Conservation (phyloP, 1,284 basidiomycete species). For the Ganoderma multipileum region DNA sequence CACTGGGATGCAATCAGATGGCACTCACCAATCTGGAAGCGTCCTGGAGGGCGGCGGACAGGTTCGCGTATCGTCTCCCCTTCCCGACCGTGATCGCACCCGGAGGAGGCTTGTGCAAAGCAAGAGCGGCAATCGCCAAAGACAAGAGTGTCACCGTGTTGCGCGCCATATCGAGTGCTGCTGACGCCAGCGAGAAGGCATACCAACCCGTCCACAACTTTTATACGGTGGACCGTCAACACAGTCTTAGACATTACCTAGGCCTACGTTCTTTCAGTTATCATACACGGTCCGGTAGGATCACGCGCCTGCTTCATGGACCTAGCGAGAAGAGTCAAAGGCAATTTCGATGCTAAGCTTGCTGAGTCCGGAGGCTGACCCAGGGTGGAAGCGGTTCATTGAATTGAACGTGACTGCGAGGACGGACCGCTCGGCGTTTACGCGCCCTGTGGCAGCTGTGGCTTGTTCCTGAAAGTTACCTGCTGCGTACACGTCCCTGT, state of each 20-base stretch:
- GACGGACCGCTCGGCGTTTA: conserved; percentile 6
- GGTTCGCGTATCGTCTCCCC: conserved; percentile 29
- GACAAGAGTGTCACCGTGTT: conserved; percentile 11
- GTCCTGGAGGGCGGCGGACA: conserved; percentile 32
- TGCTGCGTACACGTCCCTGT: not conserved
- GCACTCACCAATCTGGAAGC: conserved; percentile 33
- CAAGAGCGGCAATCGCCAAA: conserved; percentile 16
- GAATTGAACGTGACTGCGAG: conserved; percentile 2
- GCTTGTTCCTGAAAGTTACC: not conserved
- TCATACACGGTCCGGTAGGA: not conserved
- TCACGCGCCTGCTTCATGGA: not conserved
- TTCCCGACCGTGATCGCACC: conserved; percentile 35
- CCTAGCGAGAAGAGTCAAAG: not conserved
- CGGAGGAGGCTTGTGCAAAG: conserved; percentile 29
- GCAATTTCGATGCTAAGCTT: not conserved
- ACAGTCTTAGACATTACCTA: not conserved
- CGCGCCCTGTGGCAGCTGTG: not conserved
- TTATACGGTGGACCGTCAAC: not conserved
- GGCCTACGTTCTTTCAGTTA: not conserved
- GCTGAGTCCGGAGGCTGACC: not conserved
- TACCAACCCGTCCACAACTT: not conserved
- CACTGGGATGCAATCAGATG: not conserved
- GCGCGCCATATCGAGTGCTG: conserved; percentile 4
- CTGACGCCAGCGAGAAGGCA: not conserved
- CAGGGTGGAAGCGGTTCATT: not conserved